Base-by-base conservation (phyloP, 306 rosid species). In the Hippophae rhamnoides region DNA sequence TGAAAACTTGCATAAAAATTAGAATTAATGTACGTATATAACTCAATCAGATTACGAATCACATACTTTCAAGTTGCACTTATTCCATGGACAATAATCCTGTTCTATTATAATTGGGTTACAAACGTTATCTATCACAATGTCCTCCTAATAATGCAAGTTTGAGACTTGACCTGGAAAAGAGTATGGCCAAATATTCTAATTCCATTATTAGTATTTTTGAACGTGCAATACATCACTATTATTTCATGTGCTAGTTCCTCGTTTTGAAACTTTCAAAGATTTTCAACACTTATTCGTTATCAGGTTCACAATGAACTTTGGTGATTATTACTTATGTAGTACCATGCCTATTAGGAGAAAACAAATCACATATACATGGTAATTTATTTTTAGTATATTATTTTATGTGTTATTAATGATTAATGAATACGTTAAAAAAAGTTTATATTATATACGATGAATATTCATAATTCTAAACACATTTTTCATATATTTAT, bases 261-360 rank as follows among this genome's bases (percentile, higher is more conserved):
- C 52, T 72, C 76, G 0, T 66, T 60, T 1, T 5, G 7, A 5
- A 68, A 68, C 55, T 23, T 69, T 31, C 74, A 71, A 1, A 74
- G 69, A 41, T 83, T 74, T 62, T 82, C 88, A 3, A 82, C 42
- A 31, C 82, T 83, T 0, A 82, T 70, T 7, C 83, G 8, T 82
- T 82, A 0, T 82, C 82, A 1, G 79, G 77, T 40, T 83, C 81
- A 13, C 81, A 80, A 1, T 7, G 67, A 7, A 77, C 75, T 0
- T 52, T 61, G 8, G 45, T 42, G 0, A 77, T 45, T 0, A n/a
- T 58, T 8, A 83, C 44, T 3, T 74, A 23, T 18, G 13, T 52
- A 47, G 62, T 72, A 6, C 89, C 84, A 9, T 79, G 79, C 1
- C 89, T 78, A 2, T 80, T 50, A 1, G 89, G 0, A 18, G 18